Percentiles rank a stretch among this genome's conserved stretches.
phyloP scores from a whole-genome alignment of 805 yeast species.

The Danielia reshetovae region DNA sequence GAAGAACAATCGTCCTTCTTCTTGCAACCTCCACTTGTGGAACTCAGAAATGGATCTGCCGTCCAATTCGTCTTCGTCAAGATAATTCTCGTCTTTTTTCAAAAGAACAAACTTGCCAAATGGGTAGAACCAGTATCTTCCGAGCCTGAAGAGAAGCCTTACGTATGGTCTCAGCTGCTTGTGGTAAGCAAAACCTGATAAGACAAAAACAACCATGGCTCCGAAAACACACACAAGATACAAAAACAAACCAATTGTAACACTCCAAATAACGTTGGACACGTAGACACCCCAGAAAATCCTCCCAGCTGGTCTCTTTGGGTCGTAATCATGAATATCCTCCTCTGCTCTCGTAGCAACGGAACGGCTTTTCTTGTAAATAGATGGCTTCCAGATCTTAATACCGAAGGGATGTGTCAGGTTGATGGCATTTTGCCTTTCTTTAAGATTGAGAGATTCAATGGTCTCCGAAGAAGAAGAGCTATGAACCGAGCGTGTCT shows the following conservation, averaged over 20 bases:
- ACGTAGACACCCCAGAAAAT: conserved; percentile 60
- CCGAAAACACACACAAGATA: conserved; percentile 50
- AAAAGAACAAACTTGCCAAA: conserved; percentile 87
- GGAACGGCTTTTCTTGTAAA: conserved; percentile 87
- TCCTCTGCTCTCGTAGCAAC: conserved; percentile 89
- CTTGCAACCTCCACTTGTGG: conserved; percentile 78
- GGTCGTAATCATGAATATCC: conserved; percentile 79
- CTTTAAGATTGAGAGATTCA: conserved; percentile 84
- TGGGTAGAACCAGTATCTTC: conserved; percentile 73
- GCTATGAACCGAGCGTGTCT: conserved; percentile 24
- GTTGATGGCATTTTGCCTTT: conserved; percentile 94
- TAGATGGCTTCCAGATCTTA: conserved; percentile 97
- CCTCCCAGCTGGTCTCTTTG: conserved; percentile 40
- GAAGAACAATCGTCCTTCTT: conserved; percentile 75
- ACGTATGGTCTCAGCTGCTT: conserved; percentile 60
- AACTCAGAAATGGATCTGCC: conserved; percentile 85
- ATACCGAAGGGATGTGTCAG: conserved; percentile 98
- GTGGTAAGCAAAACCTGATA: conserved; percentile 40
- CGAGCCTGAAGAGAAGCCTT: conserved; percentile 54
- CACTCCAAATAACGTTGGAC: conserved; percentile 71
- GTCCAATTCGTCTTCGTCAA: conserved; percentile 82
- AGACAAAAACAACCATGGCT: conserved; percentile 41
- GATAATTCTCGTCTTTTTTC: conserved; percentile 71
- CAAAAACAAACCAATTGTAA: conserved; percentile 66
- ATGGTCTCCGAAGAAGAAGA: conserved; percentile 44